These are phyloP conservation scores for Sphenostylis stenocarpa DNA, from an alignment of 306 rosid species.

Conservation along the genomic window DNA sequence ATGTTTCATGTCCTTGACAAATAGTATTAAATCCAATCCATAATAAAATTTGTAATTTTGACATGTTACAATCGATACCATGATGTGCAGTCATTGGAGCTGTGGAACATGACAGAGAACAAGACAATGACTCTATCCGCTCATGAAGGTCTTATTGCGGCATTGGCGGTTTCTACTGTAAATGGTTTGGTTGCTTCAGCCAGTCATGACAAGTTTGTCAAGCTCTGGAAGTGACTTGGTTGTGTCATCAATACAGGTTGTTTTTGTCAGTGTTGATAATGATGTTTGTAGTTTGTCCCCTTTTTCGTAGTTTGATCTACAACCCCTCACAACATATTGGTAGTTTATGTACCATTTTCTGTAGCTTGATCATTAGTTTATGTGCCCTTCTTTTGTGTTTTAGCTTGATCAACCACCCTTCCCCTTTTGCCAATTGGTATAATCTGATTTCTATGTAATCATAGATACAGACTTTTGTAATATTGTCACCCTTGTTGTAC, in stretches of 20 bases:
- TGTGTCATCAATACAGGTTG: constrained; percentile 31
- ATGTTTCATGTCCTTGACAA: not conserved
- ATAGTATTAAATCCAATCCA: constrained; percentile 1
- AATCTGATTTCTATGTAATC: constrained; percentile 23
- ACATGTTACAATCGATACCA: not conserved
- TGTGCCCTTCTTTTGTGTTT: not conserved
- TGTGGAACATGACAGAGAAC: constrained; percentile 88
- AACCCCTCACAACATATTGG: not conserved
- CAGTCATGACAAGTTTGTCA: constrained; percentile 85
- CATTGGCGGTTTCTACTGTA: constrained; percentile 73
- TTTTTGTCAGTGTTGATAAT: constrained; percentile 34
- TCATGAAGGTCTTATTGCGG: constrained; percentile 85
- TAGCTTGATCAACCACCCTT: not conserved
- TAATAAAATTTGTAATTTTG: not conserved
- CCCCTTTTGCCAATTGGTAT: constrained; percentile 3
- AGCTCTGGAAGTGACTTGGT: constrained; percentile 78
- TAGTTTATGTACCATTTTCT: not conserved
- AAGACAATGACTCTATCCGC: constrained; percentile 93
- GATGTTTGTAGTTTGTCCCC: constrained; percentile 33
- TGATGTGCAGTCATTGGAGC: constrained; percentile 83
- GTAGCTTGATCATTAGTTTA: not conserved
- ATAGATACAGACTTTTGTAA: constrained; percentile 30
- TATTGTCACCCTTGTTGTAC: constrained; percentile 23
- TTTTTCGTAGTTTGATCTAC: constrained; percentile 29
- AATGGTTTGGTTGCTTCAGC: constrained; percentile 94